phyloP scores from a whole-genome alignment of 306 rosid genomes.

The Rosa lucieae region DNA sequence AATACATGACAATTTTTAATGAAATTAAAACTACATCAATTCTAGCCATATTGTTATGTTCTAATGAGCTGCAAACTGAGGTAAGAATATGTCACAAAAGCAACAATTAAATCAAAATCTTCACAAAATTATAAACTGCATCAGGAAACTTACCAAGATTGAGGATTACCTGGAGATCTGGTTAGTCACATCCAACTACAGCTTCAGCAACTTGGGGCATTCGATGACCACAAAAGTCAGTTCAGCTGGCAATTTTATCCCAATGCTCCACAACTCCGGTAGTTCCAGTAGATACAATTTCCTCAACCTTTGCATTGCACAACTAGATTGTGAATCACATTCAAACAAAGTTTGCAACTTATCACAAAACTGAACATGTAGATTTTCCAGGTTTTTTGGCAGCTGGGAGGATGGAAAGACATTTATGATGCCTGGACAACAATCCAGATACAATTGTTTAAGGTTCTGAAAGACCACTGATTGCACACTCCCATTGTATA shows the following conservation, averaged over 20 bases:
- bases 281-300: slow-evolving; percentile 31
- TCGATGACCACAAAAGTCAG: background rate
- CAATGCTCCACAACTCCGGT: slow-evolving; percentile 29
- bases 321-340: background rate
- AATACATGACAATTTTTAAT: background rate
- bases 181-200: background rate
- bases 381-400: slow-evolving; percentile 23
- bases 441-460: slow-evolving; percentile 27
- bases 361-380: slow-evolving; percentile 38
- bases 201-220: slow-evolving; percentile 14
- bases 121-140: background rate
- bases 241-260: slow-evolving; percentile 11
- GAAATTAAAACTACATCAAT: background rate
- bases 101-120: background rate
- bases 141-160: background rate
- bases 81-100: background rate
- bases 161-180: background rate
- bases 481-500: background rate
- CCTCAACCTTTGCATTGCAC: slow-evolving; percentile 7
- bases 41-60: background rate
- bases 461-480: slow-evolving; percentile 23
- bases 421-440: slow-evolving; percentile 29
- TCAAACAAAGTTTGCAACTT: slow-evolving; percentile 20
- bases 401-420: slow-evolving; percentile 21
- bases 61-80: background rate